Evolutionary conservation across 805 yeast species (phyloP).

Genomic region (Candida piceae): DNA sequence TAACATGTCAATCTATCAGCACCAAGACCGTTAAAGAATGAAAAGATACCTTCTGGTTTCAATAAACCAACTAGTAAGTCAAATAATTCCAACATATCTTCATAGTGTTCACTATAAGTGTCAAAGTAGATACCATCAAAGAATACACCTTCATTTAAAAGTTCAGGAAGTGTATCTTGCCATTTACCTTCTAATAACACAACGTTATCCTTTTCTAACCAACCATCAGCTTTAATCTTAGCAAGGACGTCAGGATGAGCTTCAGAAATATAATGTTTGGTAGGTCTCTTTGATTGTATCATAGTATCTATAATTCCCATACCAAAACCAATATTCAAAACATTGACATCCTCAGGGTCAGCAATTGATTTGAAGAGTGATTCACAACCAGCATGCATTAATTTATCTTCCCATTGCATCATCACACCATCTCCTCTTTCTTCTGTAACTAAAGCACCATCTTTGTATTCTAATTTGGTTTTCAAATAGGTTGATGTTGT

Average conservation of each 20-base stretch:
- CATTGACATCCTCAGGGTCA: slow-evolving; percentile 35
- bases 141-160: slow-evolving; percentile 61
- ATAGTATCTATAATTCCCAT: slow-evolving; percentile 91
- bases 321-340: slow-evolving; percentile 89
- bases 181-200: slow-evolving; percentile 82
- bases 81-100: slow-evolving; percentile 80
- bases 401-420: slow-evolving; percentile 93
- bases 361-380: slow-evolving; percentile 50
- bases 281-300: slow-evolving; percentile 55
- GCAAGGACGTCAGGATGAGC: slow-evolving; percentile 89
- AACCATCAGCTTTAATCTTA: slow-evolving; percentile 68
- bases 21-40: slow-evolving; percentile 89
- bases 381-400: slow-evolving; percentile 79
- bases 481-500: slow-evolving; percentile 60
- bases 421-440: slow-evolving; percentile 83
- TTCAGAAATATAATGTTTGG: slow-evolving; percentile 81
- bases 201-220: slow-evolving; percentile 74
- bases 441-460: slow-evolving; percentile 65
- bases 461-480: slow-evolving; percentile 62
- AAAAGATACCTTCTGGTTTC: slow-evolving; percentile 77
- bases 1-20: slow-evolving; percentile 71
- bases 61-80: slow-evolving; percentile 78
- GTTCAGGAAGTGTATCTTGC: slow-evolving; percentile 73
- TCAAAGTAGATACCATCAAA: slow-evolving; percentile 93
- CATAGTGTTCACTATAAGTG: slow-evolving; percentile 88